Evolutionary conservation across 805 yeast species (phyloP).

Genomic region (Maudiozyma bulderi): DNA sequence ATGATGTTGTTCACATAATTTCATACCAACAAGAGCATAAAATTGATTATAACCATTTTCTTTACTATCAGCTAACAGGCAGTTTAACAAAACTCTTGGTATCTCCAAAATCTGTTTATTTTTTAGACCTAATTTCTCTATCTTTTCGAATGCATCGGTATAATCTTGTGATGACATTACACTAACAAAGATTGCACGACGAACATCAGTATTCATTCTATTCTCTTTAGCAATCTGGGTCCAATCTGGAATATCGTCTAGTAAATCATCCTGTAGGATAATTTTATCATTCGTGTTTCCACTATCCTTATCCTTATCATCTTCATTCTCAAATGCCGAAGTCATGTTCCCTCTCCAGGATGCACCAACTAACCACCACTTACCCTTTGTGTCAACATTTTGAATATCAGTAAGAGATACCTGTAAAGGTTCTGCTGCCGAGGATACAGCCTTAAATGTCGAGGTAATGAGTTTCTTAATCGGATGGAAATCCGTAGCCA

Average conservation of each 20-base stretch:
- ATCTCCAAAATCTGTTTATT: constrained; percentile 78
- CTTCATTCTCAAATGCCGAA: constrained; percentile 20
- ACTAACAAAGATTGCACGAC: constrained; percentile 88
- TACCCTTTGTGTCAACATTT: constrained; percentile 70
- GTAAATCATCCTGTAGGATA: constrained; percentile 45
- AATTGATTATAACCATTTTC: constrained; percentile 72
- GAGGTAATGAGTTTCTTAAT: constrained; percentile 41
- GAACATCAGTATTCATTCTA: constrained; percentile 90
- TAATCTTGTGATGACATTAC: constrained; percentile 93
- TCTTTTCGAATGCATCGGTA: constrained; percentile 72
- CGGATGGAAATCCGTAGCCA: constrained; percentile 27
- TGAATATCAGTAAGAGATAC: constrained; percentile 71
- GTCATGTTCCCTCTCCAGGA: constrained; percentile 77
- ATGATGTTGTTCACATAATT: constrained; percentile 61
- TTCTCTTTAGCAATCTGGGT: constrained; percentile 73
- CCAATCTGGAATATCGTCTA: constrained; percentile 79
- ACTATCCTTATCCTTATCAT: constrained; percentile 8
- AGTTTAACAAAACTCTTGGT: constrained; percentile 75
- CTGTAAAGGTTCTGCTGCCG: constrained; percentile 58
- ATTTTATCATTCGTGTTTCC: constrained; percentile 24
- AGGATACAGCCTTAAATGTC: constrained; percentile 33
- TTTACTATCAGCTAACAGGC: constrained; percentile 61
- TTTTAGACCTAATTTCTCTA: constrained; percentile 72
- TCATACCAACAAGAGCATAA: constrained; percentile 70
- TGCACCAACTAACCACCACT: constrained; percentile 99